These are phyloP conservation scores for Aphanomyces stellatus DNA, from an alignment of 352 stramenopile genomes.

Conservation along the genomic window DNA sequence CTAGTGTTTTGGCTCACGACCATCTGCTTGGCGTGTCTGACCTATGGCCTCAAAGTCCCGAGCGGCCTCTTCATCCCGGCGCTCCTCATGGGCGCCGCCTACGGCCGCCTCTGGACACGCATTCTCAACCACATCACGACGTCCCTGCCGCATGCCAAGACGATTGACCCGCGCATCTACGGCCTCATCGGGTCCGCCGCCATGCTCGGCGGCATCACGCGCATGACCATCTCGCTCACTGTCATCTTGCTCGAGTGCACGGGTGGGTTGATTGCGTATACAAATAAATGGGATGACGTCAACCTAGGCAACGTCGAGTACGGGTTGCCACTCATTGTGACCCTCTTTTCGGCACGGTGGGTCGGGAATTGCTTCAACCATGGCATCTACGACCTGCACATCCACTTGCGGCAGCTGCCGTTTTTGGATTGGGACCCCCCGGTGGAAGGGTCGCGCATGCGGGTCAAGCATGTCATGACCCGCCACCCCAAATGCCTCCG, in stretches of 20 bases:
- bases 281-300: neutral
- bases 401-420: slow-evolving; percentile 84
- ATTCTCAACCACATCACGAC: slow-evolving; percentile 75
- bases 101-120: slow-evolving; percentile 86
- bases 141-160: slow-evolving; percentile 38
- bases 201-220: slow-evolving; percentile 93
- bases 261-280: slow-evolving; percentile 20
- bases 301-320: slow-evolving; percentile 91
- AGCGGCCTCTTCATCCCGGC: slow-evolving; percentile 95
- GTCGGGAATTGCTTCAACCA: slow-evolving; percentile 99
- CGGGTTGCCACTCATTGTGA: slow-evolving; percentile 96
- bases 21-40: slow-evolving; percentile 80
- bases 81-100: slow-evolving; percentile 91
- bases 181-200: slow-evolving; percentile 93
- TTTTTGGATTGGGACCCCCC: slow-evolving; percentile 77
- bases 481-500: slow-evolving; percentile 89
- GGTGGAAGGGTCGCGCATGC: slow-evolving; percentile 50
- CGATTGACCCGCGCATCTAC: slow-evolving; percentile 86
- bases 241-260: slow-evolving; percentile 98
- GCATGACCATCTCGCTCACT: slow-evolving; percentile 98
- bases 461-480: slow-evolving; percentile 92
- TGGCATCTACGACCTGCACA: slow-evolving; percentile 98
- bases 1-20: slow-evolving; percentile 64
- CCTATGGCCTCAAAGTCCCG: slow-evolving; percentile 94
- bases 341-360: slow-evolving; percentile 93